Conservation (phyloP, 306 rosid genomes). For the Cicer yamashitae region DNA sequence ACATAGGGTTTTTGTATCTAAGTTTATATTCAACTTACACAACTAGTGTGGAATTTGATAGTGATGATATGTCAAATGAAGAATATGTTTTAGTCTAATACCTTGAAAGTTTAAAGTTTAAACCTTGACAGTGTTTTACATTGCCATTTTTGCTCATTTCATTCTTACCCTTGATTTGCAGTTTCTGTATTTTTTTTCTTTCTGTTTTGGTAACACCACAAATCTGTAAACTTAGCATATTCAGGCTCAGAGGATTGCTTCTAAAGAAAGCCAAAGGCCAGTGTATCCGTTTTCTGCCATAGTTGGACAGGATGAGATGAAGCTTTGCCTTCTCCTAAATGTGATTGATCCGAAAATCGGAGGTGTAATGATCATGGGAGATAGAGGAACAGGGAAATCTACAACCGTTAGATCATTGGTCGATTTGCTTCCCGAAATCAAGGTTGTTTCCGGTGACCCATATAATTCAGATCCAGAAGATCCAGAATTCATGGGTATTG, state of each 20-base stretch:
- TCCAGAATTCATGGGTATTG: conserved; percentile 88
- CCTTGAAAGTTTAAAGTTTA: not conserved
- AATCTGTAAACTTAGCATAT: conserved; percentile 37
- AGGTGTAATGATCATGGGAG: conserved; percentile 99
- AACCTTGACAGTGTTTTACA: not conserved
- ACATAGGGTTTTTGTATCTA: not conserved
- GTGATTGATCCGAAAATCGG: conserved; percentile 96
- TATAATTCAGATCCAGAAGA: conserved; percentile 94
- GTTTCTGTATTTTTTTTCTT: not conserved
- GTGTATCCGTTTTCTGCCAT: conserved; percentile 96
- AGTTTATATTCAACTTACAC: not conserved
- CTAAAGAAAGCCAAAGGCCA: conserved; percentile 76
- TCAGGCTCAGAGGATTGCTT: conserved; percentile 60
- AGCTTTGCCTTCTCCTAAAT: conserved; percentile 84
- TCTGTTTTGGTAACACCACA: conserved; percentile 15
- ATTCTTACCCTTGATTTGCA: not conserved
- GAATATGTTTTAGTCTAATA: not conserved
- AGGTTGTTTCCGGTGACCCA: conserved; percentile 83
- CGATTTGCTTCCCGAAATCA: conserved; percentile 91
- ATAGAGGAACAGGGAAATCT: conserved; percentile 93
- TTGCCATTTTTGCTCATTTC: conserved; percentile 1
- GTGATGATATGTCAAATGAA: not conserved
- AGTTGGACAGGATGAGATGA: conserved; percentile 99
- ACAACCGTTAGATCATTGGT: conserved; percentile 85
- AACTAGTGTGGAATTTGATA: not conserved